These are phyloP conservation scores for Fraxinus quadrangulata DNA, from an alignment of 257 asterid species.

Conservation along the genomic window DNA sequence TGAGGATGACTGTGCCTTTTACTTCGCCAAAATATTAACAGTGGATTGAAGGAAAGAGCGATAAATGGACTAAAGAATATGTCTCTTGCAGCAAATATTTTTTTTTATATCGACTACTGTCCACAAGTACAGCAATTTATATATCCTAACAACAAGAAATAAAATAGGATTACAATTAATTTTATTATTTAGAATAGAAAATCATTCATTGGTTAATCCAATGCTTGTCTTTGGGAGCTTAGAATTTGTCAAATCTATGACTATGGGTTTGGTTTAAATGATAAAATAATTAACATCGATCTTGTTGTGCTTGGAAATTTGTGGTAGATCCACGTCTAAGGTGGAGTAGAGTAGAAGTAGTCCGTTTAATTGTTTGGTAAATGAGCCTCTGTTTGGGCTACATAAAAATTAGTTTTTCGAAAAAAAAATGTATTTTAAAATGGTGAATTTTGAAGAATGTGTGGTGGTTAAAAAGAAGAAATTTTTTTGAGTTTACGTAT, in stretches of 20 bases:
- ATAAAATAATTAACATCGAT: neutral
- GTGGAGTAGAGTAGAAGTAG: no score
- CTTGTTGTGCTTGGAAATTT: neutral
- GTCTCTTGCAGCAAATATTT: slow-evolving; percentile 9
- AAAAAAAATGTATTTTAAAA: no score
- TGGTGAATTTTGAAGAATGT: no score
- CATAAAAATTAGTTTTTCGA: no score
- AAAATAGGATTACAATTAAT: neutral
- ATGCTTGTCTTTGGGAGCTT: no score
- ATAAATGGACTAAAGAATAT: neutral
- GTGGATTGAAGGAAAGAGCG: no score
- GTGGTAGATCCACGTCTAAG: neutral
- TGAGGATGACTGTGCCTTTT: neutral
- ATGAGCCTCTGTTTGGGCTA: no score
- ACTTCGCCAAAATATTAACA: neutral
- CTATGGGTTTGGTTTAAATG: neutral
- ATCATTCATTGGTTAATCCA: no score
- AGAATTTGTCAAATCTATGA: slow-evolving; percentile 21
- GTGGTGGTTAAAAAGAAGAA: no score
- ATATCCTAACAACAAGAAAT: neutral
- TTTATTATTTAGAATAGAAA: neutral
- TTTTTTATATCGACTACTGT: slow-evolving; percentile 17
- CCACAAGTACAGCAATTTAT: slow-evolving; percentile 19
- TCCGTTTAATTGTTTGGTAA: no score
- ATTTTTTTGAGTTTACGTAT: no score